These are phyloP conservation scores for Clarkia xantiana DNA, from an alignment of 345 rosid genomes.

Conservation along the genomic window DNA sequence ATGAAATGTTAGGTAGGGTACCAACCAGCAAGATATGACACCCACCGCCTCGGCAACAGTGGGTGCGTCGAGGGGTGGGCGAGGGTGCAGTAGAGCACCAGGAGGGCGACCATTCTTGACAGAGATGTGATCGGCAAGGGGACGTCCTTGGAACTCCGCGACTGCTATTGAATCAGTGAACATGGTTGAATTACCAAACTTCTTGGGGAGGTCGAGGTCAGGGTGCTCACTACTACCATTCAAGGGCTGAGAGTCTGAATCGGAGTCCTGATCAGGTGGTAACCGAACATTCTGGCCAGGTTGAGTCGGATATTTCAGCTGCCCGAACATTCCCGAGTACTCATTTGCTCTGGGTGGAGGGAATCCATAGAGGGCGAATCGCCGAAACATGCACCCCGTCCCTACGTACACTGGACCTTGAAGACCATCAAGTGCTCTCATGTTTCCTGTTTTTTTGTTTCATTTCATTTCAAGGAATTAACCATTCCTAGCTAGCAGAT, in stretches of 20 bases:
- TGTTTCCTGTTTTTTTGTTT: slow-evolving; percentile 71
- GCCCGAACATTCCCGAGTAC: slow-evolving; percentile 59
- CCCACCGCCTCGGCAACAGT: slow-evolving; percentile 97
- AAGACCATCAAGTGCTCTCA: slow-evolving; percentile 90
- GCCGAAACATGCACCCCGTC: slow-evolving; percentile 88
- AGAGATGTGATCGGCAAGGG: slow-evolving; percentile 77
- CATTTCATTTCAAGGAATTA: no score
- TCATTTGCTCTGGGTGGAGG: slow-evolving; percentile 87
- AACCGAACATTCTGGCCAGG: slow-evolving; percentile 11
- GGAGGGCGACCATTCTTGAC: slow-evolving; percentile 97
- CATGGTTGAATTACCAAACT: slow-evolving; percentile 60
- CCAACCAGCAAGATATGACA: slow-evolving; percentile 90
- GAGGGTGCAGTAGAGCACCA: slow-evolving; percentile 63
- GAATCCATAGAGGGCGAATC: slow-evolving; percentile 82
- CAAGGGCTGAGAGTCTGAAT: slow-evolving; percentile 51
- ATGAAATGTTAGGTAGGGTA: not conserved
- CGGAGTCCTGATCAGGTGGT: slow-evolving; percentile 29
- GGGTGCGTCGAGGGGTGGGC: slow-evolving; percentile 79
- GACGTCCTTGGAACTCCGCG: slow-evolving; percentile 86
- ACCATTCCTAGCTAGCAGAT: no score
- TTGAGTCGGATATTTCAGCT: slow-evolving; percentile 29
- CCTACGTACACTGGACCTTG: slow-evolving; percentile 94
- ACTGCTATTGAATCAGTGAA: slow-evolving; percentile 66
- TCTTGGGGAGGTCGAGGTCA: slow-evolving; percentile 52
- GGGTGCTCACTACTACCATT: slow-evolving; percentile 44